These are phyloP conservation scores for Cytospora piceicola DNA, from an alignment of 2,329 filamentous ascomycete species.

Conservation along the genomic window DNA sequence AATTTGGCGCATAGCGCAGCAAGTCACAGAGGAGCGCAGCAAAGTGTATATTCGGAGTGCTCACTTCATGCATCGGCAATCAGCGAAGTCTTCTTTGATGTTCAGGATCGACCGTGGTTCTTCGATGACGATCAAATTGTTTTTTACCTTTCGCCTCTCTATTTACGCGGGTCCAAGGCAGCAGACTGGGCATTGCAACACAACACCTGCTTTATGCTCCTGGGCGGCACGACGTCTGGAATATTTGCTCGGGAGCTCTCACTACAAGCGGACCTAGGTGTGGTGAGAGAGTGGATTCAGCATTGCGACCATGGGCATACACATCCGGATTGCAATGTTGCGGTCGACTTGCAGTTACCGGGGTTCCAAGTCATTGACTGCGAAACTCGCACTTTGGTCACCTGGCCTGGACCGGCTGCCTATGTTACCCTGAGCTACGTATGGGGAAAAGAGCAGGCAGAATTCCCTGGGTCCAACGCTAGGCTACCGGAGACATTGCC, in stretches of 20 bases:
- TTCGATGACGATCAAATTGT: constrained; percentile 3
- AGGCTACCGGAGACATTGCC: constrained; percentile 5
- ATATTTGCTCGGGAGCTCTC: constrained; percentile 15
- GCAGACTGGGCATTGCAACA: constrained; percentile 16
- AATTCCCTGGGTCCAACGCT: neutral
- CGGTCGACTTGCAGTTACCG: neutral
- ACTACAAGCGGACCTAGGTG: constrained; percentile 8
- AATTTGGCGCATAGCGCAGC: neutral
- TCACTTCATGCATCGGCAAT: constrained; percentile 16
- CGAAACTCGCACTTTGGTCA: constrained; percentile 4
- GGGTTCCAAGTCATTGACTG: constrained; percentile 19
- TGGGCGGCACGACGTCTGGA: neutral
- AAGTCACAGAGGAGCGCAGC: neutral
- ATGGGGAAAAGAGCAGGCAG: constrained; percentile 8
- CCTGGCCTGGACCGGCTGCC: neutral
- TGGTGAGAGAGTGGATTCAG: constrained; percentile 15
- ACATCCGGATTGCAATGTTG: constrained; percentile 15
- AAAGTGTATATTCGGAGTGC: neutral
- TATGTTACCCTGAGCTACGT: constrained; percentile 25
- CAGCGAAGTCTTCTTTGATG: constrained; percentile 16
- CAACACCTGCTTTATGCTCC: constrained; percentile 18
- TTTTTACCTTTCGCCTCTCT: constrained; percentile 22
- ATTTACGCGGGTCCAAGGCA: constrained; percentile 11
- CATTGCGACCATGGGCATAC: constrained; percentile 18
- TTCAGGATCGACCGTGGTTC: constrained; percentile 9